Evolutionary conservation across 2,329 filamentous ascomycete species (phyloP), one percentile per base, ranked within the genome.

Genomic region (Cladosporium velox): DNA sequence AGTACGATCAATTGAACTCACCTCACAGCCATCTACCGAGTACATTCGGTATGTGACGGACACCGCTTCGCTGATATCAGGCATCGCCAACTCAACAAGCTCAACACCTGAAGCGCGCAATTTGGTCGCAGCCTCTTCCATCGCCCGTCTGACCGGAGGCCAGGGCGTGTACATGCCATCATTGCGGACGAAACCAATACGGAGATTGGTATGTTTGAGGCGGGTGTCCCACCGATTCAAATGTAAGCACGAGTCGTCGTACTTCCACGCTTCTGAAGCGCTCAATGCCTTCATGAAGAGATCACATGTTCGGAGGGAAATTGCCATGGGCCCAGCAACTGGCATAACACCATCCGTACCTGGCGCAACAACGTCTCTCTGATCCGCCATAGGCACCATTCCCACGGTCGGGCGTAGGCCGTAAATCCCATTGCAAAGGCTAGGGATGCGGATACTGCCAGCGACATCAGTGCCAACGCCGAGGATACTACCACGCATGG

Each of bases 401-500:
- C 78, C 78, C 68, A 76, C 80, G 67, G 71, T 81, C 41, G 76
- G 80, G 71, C 81, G 83, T 70, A 78, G 72, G 4, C 83, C 83
- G 47, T 81, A 85, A 0, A 84, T 72, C 1, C 81, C 82, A 67
- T 84, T 81, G 65, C 83, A 80, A 69, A 81, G 79, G 0, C 83
- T 79, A 0, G 84, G 84, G n/a, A 86, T 80, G 3, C 84, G 77
- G 62, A 85, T 83, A 2, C 78, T 81, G 11, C 84, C 83, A 18
- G 84, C 84, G 14, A 86, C 80, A 70, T 86, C 84, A 5, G 84
- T 86, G 3, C 84, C 84, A 0, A 86, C 79, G 3, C 84, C 84
- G 0, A 86, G 70, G 0, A 83, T 67, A 12, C 79, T 82, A 0
- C 84, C 84, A 21, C 80, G 73, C 72, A 83, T 79, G 0, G 80